Percentiles rank a stretch among this genome's conserved stretches.
phyloP scores from a whole-genome alignment of 1,284 basidiomycete genomes.

The Ceratobasidium sp. region DNA sequence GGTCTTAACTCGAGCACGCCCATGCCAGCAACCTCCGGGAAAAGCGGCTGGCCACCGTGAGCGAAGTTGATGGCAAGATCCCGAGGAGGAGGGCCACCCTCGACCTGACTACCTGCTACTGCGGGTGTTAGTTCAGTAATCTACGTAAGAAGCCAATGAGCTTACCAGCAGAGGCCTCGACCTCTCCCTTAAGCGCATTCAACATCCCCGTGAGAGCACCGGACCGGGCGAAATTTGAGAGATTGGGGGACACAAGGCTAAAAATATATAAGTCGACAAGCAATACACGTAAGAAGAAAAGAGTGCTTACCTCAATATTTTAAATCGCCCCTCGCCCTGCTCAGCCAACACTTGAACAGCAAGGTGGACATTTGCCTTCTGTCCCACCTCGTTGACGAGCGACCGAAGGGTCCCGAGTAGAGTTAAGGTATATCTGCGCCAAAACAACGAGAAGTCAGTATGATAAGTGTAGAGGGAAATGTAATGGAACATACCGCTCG shows the following conservation, averaged over 20 bases:
- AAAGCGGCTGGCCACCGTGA: not conserved
- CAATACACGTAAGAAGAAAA: not conserved
- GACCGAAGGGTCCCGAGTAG: not conserved
- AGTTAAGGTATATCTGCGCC: not conserved
- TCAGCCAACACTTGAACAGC: not conserved
- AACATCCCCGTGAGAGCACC: not conserved
- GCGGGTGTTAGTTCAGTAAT: not conserved
- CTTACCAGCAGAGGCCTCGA: not conserved
- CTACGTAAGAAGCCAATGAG: not conserved
- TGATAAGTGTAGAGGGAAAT: not conserved
- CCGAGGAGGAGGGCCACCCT: not conserved
- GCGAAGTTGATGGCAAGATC: too few species aligned
- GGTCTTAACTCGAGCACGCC: not conserved
- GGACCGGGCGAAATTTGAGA: not conserved
- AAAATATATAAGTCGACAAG: not conserved
- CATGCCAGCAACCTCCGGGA: not conserved
- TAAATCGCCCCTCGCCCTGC: not conserved
- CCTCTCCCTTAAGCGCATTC: not conserved
- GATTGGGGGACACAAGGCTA: not conserved
- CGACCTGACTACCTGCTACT: not conserved
- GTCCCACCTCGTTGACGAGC: not conserved
- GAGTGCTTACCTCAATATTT: not conserved
- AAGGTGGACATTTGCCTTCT: not conserved
- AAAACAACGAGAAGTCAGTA: not conserved
- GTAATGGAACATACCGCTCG: not conserved